phyloP scores from a whole-genome alignment of 306 rosid genomes.

The Prunus davidiana region DNA sequence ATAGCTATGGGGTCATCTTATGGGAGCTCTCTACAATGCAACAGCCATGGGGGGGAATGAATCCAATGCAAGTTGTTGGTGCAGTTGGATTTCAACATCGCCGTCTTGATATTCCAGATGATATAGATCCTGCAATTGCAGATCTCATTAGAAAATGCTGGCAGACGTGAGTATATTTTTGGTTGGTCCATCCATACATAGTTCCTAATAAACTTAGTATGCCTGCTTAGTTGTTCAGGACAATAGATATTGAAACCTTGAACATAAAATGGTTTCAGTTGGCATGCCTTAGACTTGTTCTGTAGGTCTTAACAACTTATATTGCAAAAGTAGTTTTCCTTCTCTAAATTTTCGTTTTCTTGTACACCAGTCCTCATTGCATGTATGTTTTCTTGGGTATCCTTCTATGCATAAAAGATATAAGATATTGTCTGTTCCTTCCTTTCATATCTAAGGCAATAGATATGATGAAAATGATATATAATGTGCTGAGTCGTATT shows the following conservation, averaged over 20 bases:
- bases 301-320: neutral
- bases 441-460: no score
- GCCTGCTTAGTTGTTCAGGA: neutral
- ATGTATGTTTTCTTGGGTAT: no score
- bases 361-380: no score
- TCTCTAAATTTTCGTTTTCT: no score
- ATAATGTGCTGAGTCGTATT: neutral
- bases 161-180: conserved; percentile 76
- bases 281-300: neutral
- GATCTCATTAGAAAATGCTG: conserved; percentile 80
- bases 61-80: conserved; percentile 99
- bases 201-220: neutral
- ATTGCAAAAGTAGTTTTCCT: neutral
- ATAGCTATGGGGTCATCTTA: conserved; percentile 89
- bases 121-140: conserved; percentile 70
- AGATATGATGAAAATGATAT: no score
- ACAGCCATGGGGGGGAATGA: conserved; percentile 99
- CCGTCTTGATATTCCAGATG: conserved; percentile 93
- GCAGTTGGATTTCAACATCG: conserved; percentile 99
- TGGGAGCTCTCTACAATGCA: conserved; percentile 94
- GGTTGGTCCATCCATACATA: neutral
- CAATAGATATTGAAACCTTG: neutral
- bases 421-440: no score
- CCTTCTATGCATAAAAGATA: no score
- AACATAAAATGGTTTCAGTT: no score